These are phyloP conservation scores for Pachyrhizus erosus DNA, from an alignment of 306 rosid species.

Conservation along the genomic window DNA sequence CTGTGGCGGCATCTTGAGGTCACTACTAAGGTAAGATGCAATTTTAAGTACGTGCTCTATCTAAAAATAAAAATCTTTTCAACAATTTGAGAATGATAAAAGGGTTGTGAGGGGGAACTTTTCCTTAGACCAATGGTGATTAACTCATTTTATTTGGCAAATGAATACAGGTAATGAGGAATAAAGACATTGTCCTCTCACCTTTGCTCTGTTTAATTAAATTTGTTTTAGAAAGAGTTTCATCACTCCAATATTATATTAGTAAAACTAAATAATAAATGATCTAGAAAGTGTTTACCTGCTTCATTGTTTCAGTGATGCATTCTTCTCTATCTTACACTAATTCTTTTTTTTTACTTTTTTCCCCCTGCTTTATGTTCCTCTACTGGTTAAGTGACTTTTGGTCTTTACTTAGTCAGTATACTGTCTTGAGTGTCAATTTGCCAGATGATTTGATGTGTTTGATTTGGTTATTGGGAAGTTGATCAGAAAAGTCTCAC, in stretches of 20 bases:
- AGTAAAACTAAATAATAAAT: conserved; percentile 14
- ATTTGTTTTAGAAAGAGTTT: not conserved
- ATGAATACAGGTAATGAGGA: not conserved
- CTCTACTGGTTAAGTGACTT: conserved; percentile 14
- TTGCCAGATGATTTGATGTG: conserved; percentile 1
- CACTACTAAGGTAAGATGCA: conserved; percentile 77
- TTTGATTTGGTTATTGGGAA: conserved; percentile 15
- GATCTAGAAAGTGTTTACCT: conserved; percentile 12
- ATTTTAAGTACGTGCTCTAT: conserved; percentile 21
- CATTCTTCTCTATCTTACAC: not conserved
- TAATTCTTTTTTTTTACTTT: not conserved
- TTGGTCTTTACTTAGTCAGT: not conserved
- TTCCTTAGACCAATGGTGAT: conserved; percentile 15
- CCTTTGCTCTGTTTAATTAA: conserved; percentile 2
- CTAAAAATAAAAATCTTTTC: conserved; percentile 13
- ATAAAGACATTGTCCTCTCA: conserved; percentile 7
- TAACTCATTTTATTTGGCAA: conserved; percentile 30
- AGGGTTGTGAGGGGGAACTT: not conserved
- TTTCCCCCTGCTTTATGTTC: conserved; percentile 12
- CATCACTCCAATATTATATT: not conserved
- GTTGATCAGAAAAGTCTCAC: conserved; percentile 40
- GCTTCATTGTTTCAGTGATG: conserved; percentile 30
- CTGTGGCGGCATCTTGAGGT: conserved; percentile 99
- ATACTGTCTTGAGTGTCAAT: not conserved
- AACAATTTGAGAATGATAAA: conserved; percentile 23